These are phyloP conservation scores for Moesziomyces aphidis DNA, from an alignment of 1,284 basidiomycete species.

Conservation along the genomic window DNA sequence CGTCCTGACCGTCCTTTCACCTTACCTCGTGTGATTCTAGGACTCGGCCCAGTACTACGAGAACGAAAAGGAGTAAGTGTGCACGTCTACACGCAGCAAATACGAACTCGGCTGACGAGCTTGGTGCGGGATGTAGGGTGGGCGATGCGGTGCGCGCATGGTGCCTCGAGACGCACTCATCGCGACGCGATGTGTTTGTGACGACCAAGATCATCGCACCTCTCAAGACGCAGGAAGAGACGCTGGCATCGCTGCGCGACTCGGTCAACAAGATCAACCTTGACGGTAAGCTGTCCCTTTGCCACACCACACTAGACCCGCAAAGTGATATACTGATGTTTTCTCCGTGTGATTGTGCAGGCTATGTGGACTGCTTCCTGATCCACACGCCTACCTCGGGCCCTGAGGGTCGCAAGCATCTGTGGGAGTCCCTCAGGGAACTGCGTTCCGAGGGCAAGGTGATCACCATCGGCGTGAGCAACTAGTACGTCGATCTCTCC, in stretches of 20 bases:
- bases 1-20: background rate
- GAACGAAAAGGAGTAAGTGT: conserved; percentile 38
- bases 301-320: no score
- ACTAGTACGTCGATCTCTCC: conserved; percentile 10
- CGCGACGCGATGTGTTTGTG: conserved; percentile 39
- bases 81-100: background rate
- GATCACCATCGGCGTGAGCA: conserved; percentile 41
- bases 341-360: background rate
- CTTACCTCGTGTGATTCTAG: background rate
- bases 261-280: conserved; percentile 37
- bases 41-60: conserved; percentile 48
- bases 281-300: conserved; percentile 12
- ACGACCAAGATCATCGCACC: conserved; percentile 48
- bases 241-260: conserved; percentile 29
- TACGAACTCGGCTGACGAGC: background rate
- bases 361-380: conserved; percentile 50
- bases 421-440: conserved; percentile 43
- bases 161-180: conserved; percentile 33
- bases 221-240: conserved; percentile 20
- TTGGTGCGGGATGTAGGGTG: conserved; percentile 9
- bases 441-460: conserved; percentile 41
- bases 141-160: conserved; percentile 40
- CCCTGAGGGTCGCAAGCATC: conserved; percentile 34
- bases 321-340: no score
- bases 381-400: conserved; percentile 50